Percentiles rank a stretch among this genome's conserved stretches.
Evolutionary conservation across 2,329 filamentous ascomycete genomes (phyloP).

Genomic region (Sporothrix mexicana): DNA sequence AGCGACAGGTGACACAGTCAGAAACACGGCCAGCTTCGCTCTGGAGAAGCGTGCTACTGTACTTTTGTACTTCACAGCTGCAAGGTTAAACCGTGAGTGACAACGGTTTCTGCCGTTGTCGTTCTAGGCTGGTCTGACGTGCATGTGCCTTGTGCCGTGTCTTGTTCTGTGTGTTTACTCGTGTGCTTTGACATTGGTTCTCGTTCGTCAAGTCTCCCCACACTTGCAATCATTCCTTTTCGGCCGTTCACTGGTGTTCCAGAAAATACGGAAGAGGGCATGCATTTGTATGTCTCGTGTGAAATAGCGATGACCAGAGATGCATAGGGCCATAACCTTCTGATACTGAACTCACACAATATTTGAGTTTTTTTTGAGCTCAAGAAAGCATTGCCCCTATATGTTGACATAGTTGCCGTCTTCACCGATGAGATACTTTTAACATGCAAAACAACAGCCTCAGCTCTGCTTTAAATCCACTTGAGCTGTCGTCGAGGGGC

Average conservation of each 20-base stretch:
- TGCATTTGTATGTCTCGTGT: background rate
- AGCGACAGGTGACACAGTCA: background rate
- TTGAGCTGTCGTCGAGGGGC: background rate
- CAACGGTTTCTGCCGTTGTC: conserved; percentile 2
- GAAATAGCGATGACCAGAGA: background rate
- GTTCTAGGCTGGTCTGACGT: conserved; percentile 16
- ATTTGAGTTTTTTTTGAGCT: background rate
- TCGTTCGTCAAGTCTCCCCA: conserved; percentile 4
- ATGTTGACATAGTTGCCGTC: conserved; percentile 1
- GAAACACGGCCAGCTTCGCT: background rate
- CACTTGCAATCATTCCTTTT: background rate
- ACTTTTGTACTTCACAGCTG: no score
- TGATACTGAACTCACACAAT: background rate
- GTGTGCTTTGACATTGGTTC: background rate
- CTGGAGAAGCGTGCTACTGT: no score
- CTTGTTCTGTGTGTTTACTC: background rate
- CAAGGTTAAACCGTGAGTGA: background rate
- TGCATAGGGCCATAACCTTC: background rate
- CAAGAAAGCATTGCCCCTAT: background rate
- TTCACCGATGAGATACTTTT: background rate
- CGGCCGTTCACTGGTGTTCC: background rate
- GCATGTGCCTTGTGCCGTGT: conserved; percentile 8
- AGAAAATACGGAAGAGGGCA: background rate
- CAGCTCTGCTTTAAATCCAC: background rate
- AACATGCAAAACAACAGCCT: background rate